Conservation (phyloP, 495 filamentous ascomycete species). For the Hyaloscypha finlandica region DNA sequence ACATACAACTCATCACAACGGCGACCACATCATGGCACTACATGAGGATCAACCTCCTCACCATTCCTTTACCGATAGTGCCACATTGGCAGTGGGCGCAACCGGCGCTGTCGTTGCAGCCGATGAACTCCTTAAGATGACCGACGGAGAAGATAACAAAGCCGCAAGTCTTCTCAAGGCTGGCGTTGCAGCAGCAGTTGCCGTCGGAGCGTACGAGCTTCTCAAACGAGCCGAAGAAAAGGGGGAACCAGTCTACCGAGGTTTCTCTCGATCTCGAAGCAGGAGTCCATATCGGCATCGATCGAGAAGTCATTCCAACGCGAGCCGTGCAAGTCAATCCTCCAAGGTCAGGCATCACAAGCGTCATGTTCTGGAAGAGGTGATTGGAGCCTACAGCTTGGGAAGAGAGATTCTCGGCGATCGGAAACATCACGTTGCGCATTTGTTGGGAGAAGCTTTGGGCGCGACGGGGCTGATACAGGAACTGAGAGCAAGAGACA, state of each 20-base stretch:
- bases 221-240: conserved; percentile 29
- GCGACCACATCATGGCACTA: neutral
- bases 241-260: neutral
- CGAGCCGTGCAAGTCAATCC: neutral
- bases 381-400: conserved; percentile 16
- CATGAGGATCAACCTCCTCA: neutral
- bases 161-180: conserved; percentile 31
- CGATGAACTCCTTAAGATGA: conserved; percentile 34
- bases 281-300: conserved; percentile 2
- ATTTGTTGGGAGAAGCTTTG: conserved; percentile 14
- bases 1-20: neutral
- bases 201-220: conserved; percentile 32
- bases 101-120: conserved; percentile 41
- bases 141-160: conserved; percentile 28
- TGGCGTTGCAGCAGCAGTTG: conserved; percentile 31
- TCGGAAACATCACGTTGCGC: conserved; percentile 18
- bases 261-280: conserved; percentile 1
- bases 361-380: conserved; percentile 17
- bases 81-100: conserved; percentile 46
- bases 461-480: conserved; percentile 14
- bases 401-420: conserved; percentile 19
- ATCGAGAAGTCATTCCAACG: neutral
- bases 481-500: conserved; percentile 14
- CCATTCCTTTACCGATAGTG: conserved; percentile 33
- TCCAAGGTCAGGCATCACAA: conserved; percentile 8